These are phyloP conservation scores for Amaranthus palmeri DNA, from an alignment of 148 eudicot genomes.

Conservation along the genomic window DNA sequence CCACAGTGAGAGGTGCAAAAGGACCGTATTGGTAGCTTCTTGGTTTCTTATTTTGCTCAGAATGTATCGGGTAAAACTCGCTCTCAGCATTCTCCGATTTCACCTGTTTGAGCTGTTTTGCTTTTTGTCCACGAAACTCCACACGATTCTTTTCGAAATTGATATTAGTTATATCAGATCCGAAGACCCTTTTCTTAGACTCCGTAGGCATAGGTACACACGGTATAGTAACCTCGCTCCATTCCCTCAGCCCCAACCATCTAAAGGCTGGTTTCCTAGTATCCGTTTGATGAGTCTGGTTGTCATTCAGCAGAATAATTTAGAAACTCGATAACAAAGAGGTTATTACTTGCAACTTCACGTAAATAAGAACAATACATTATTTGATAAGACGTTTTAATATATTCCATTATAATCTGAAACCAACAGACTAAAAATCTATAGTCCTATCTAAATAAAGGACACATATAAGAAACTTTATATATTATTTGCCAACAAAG, in stretches of 20 bases:
- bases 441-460: too few relatives aligned
- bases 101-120: constrained; percentile 13
- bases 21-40: constrained; percentile 65
- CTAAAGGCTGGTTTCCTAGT: constrained; percentile 89
- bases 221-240: constrained; percentile 25
- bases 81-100: constrained; percentile 33
- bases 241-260: constrained; percentile 67
- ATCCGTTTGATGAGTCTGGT: constrained; percentile 76
- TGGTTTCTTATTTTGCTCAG: constrained; percentile 28
- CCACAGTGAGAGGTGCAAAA: constrained; percentile 65
- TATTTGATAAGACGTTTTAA: too few relatives aligned
- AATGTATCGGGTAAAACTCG: constrained; percentile 23
- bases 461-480: not conserved
- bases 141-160: constrained; percentile 46
- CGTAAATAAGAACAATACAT: too few relatives aligned
- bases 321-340: not conserved
- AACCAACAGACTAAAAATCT: too few relatives aligned
- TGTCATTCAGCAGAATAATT: constrained; percentile 16
- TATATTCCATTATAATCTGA: too few relatives aligned
- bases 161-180: constrained; percentile 69
- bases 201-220: constrained; percentile 31
- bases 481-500: not conserved
- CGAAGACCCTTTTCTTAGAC: constrained; percentile 71
- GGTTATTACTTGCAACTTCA: too few relatives aligned
- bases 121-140: constrained; percentile 29